A percentile compares a stretch with the other conserved stretches of the same genome.
phyloP scores from a whole-genome alignment of 2,329 filamentous ascomycete genomes.

The Talaromyces amestolkiae region DNA sequence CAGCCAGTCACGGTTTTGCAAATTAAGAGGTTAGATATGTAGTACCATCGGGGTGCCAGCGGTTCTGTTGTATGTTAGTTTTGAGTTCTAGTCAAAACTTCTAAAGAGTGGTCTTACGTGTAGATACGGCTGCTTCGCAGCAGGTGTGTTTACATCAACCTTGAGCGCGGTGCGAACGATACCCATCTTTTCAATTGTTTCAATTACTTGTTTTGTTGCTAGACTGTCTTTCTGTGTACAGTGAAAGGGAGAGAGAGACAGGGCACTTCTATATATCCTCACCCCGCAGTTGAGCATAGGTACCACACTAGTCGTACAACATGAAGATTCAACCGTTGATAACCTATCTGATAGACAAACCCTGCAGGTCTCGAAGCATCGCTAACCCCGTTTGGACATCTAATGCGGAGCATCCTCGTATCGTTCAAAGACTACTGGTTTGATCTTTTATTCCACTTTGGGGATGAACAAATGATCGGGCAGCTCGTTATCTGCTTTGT shows the following conservation, averaged over 20 bases:
- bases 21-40: background rate
- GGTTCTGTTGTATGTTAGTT: conserved; percentile 58
- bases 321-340: background rate
- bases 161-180: conserved; percentile 68
- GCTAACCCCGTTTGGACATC: background rate
- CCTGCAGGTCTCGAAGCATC: background rate
- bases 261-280: background rate
- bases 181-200: conserved; percentile 31
- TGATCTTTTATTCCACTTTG: background rate
- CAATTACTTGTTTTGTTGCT: background rate
- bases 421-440: background rate
- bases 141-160: conserved; percentile 70
- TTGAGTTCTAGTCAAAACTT: no score
- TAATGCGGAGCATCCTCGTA: background rate
- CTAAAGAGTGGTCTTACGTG: conserved; percentile 52
- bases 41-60: conserved; percentile 89
- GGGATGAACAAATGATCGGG: background rate
- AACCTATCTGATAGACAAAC: background rate
- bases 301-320: background rate
- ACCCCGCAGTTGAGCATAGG: background rate
- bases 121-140: conserved; percentile 65
- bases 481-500: background rate
- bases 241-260: background rate
- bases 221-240: background rate
- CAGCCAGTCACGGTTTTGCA: background rate